Evolutionary conservation across 768 basidiomycete species (phyloP).

Genomic region (Pleurotus salmoneostramineus): DNA sequence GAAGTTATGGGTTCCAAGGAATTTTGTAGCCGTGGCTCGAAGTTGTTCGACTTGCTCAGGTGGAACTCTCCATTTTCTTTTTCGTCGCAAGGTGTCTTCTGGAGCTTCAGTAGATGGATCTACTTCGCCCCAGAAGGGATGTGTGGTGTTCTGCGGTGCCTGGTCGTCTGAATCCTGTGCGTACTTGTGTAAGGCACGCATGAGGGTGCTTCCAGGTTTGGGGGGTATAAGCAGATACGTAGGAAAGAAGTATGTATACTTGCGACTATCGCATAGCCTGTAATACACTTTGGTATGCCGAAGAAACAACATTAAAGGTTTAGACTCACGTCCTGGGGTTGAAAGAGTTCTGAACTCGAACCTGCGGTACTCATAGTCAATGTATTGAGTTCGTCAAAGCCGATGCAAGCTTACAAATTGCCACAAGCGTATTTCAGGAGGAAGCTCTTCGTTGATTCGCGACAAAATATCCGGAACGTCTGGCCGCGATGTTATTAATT

Average conservation of each 20-base stretch:
- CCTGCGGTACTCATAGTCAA: conserved; percentile 26
- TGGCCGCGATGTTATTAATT: conserved; percentile 79
- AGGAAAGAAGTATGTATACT: conserved; percentile 97
- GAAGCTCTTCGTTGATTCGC: conserved; percentile 83
- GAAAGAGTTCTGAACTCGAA: conserved; percentile 77
- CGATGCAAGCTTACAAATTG: conserved; percentile 51
- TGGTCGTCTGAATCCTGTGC: not conserved
- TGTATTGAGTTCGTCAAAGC: not conserved
- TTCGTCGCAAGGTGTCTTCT: conserved; percentile 61
- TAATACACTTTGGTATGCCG: not conserved
- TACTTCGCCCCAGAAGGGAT: conserved; percentile 61
- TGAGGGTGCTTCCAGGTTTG: conserved; percentile 66
- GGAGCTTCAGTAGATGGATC: conserved; percentile 32
- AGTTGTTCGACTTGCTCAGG: conserved; percentile 52
- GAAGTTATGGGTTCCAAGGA: conserved; percentile 92
- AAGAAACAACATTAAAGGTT: conserved; percentile 13
- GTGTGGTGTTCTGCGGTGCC: conserved; percentile 19
- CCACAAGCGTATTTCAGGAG: conserved; percentile 92
- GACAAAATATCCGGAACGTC: conserved; percentile 65
- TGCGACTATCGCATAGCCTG: conserved; percentile 90
- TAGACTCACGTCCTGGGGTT: conserved; percentile 61
- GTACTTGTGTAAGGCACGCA: conserved; percentile 36
- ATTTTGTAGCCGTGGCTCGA: conserved; percentile 54
- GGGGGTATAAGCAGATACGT: conserved; percentile 91
- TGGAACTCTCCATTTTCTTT: conserved; percentile 67